Evolutionary conservation across 2,329 filamentous ascomycete genomes (phyloP).

Genomic region (Incumbomyces delicatus): DNA sequence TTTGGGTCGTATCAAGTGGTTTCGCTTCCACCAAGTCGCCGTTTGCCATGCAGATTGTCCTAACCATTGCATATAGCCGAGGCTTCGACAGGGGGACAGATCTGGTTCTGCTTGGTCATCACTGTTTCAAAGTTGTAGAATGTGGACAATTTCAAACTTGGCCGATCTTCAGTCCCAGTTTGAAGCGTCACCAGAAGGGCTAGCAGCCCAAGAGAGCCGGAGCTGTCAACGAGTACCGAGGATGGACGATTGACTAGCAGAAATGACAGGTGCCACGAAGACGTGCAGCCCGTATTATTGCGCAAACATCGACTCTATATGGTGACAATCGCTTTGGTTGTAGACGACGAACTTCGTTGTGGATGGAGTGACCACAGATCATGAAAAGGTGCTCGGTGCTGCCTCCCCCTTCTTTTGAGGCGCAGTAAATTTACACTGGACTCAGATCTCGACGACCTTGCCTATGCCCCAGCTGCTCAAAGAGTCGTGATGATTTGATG

Average conservation of each 20-base stretch:
- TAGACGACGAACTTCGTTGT: no score
- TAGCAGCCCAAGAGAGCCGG: background rate
- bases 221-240: background rate
- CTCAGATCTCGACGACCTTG: no score
- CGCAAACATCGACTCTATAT: background rate
- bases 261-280: conserved; percentile 3
- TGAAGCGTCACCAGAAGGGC: conserved; percentile 1
- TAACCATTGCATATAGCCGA: background rate
- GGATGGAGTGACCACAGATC: no score
- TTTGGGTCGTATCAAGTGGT: background rate
- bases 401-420: no score
- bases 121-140: background rate
- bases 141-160: background rate
- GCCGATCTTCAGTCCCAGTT: background rate
- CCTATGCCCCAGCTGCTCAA: no score
- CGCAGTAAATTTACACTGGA: no score
- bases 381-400: no score
- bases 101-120: conserved; percentile 1
- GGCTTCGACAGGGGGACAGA: background rate
- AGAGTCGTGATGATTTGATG: no score
- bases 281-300: background rate
- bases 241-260: background rate
- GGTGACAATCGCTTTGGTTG: no score
- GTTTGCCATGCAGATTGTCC: background rate
- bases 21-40: background rate